Percentiles rank a stretch among this genome's conserved stretches.
These are phyloP conservation scores for Mucor mucedo DNA, from an alignment of 371 early-diverging fungal genomes.

Conservation along the genomic window DNA sequence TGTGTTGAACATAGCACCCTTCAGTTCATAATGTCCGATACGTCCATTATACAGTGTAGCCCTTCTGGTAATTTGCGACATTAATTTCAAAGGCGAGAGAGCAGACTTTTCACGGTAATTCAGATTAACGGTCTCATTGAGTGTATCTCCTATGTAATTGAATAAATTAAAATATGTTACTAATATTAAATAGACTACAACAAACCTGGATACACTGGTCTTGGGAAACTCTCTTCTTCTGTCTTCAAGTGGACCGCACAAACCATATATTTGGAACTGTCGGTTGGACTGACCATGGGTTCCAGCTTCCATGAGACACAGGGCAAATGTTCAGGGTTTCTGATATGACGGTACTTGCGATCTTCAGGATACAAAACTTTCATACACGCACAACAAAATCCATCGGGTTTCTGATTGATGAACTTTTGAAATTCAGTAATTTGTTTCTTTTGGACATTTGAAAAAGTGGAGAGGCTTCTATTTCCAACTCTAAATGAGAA, in stretches of 20 bases:
- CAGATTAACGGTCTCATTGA: neutral
- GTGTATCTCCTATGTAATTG: too few species aligned
- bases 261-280: too few species aligned
- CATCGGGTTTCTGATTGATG: slow-evolving; percentile 8
- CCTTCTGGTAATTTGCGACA: slow-evolving; percentile 8
- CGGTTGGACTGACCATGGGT: neutral
- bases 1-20: neutral
- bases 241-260: too few species aligned
- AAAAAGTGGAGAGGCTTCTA: neutral
- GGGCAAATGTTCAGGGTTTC: neutral
- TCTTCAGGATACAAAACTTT: slow-evolving; percentile 8
- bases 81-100: slow-evolving; percentile 10
- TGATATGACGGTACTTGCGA: neutral
- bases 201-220: too few species aligned
- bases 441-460: slow-evolving; percentile 3
- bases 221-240: too few species aligned
- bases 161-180: too few species aligned
- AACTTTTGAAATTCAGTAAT: slow-evolving; percentile 6
- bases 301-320: slow-evolving; percentile 3
- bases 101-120: slow-evolving; percentile 12
- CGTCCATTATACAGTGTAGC: neutral
- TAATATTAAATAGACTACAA: too few species aligned
- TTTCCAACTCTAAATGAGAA: neutral
- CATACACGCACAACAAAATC: slow-evolving; percentile 7
- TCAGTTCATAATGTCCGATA: slow-evolving; percentile 6